Base-by-base conservation (phyloP, 2,329 filamentous ascomycete genomes). In the Dactylonectria estremocensis region DNA sequence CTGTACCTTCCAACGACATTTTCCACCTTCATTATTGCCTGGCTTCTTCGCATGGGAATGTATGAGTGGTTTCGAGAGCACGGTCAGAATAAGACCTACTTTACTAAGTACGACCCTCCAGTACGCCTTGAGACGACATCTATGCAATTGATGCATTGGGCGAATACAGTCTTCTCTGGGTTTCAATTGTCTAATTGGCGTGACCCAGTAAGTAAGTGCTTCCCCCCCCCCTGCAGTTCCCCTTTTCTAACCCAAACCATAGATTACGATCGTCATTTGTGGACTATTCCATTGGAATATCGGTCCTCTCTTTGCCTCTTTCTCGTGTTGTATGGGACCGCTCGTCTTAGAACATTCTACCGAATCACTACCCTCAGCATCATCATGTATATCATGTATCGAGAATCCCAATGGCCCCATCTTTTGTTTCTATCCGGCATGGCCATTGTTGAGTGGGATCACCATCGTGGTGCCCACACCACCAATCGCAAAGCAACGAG, bases 261-360 rank as follows among this genome's bases (percentile, higher is more conserved):
- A 37, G 35, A 14, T 20, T 88, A 89, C 71, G 87, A 90, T 72
- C 82, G 87, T n/a, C 89, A 90, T 68, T 77, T 90, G 14, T 91
- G 89, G 89, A 90, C 89, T 6, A 90, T 91, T 48, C 88, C 89
- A 3, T 83, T 89, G 49, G 89, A 91, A 76, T 89, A 88, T 72
- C 82, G 86, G 64, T 87, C 85, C 75, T 89, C 87, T 3, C 84
- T 90, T 75, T 82, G 87, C 64, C 81, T 90, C 11, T 90, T 90
- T 76, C 77, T 90, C 3, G 80, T 83, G 10, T 76, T 89, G n/a
- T 68, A 89, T 5, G 87, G 83, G 20, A 83, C 86, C 11, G 85
- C 85, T 3, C 80, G 84, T 37, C 74, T 88, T 31, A 81, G 81
- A 45, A 82, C 79, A 16, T 65, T 63, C 20, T 71, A 83, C 50